phyloP scores from a whole-genome alignment of 352 stramenopile genomes.

The Phytophthora sojae region DNA sequence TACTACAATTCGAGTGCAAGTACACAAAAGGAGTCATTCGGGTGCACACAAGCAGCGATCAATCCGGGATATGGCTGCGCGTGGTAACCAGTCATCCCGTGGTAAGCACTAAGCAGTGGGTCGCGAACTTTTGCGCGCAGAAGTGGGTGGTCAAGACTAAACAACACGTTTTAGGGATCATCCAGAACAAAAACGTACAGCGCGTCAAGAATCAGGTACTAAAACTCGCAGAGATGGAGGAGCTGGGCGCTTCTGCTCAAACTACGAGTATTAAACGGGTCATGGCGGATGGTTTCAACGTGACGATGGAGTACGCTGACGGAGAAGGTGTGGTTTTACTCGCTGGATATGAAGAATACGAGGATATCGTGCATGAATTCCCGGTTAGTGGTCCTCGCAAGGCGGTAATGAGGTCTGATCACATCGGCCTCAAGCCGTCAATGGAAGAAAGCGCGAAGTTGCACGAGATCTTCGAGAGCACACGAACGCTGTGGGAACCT shows the following conservation, averaged over 20 bases:
- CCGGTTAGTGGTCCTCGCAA: not conserved
- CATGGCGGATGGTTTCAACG: not conserved
- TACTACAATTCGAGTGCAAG: constrained; percentile 2
- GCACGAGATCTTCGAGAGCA: constrained; percentile 1
- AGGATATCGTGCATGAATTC: not conserved
- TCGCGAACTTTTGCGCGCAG: not conserved
- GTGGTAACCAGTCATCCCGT: not conserved
- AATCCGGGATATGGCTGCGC: not conserved
- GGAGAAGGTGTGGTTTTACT: not conserved
- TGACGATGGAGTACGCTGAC: not conserved
- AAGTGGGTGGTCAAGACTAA: not conserved
- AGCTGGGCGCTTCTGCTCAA: not conserved
- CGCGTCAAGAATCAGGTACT: not conserved
- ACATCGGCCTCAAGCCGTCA: constrained; percentile 3
- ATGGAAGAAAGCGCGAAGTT: not conserved
- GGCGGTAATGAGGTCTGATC: not conserved
- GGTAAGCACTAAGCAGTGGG: not conserved
- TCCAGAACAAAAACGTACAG: not conserved
- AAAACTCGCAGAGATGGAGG: not conserved
- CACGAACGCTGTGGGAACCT: not conserved
- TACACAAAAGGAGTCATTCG: constrained; percentile 1
- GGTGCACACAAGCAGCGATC: not conserved
- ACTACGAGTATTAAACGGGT: not conserved
- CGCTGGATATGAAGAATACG: not conserved
- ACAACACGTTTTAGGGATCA: not conserved